A percentile compares a stretch with the other conserved stretches of the same genome.
Evolutionary conservation across 179 eudicot genomes (phyloP).

Genomic region (Beta macrorhiza): DNA sequence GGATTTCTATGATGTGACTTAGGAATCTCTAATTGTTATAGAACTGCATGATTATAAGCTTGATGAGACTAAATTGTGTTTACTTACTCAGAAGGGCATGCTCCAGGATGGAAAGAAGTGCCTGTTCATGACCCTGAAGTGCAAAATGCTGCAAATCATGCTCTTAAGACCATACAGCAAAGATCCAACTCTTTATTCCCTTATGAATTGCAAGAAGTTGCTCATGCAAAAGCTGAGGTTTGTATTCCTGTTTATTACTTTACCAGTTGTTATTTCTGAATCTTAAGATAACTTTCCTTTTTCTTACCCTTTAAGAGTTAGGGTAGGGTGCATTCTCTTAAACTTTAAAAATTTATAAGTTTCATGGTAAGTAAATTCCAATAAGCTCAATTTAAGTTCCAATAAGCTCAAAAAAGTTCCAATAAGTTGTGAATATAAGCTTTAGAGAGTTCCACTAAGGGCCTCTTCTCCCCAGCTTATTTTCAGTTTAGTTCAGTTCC

Average conservation of each 20-base stretch:
- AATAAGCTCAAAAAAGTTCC: no score
- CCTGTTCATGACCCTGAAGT: conserved; percentile 83
- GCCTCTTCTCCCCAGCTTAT: no score
- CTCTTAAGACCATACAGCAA: conserved; percentile 57
- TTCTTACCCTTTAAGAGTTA: not conserved
- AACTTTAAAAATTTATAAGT: no score
- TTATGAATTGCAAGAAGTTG: conserved; percentile 55
- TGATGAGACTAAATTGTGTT: not conserved
- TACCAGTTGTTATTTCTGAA: not conserved
- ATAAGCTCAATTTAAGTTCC: no score
- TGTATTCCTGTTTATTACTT: conserved; percentile 6
- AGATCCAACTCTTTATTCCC: conserved; percentile 77
- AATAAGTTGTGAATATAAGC: no score
- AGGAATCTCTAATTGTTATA: not conserved
- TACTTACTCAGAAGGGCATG: conserved; percentile 45
- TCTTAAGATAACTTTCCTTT: not conserved
- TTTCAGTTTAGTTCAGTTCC: no score
- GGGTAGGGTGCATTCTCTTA: no score
- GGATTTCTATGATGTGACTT: not conserved
- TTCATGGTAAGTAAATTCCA: no score
- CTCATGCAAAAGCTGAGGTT: conserved; percentile 73
- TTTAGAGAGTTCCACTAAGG: no score
- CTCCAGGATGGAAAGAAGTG: conserved; percentile 67
- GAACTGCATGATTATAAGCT: not conserved
- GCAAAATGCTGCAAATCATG: conserved; percentile 72